phyloP scores from a whole-genome alignment of 768 basidiomycete species.

The Hortiboletus flavorubellus region DNA sequence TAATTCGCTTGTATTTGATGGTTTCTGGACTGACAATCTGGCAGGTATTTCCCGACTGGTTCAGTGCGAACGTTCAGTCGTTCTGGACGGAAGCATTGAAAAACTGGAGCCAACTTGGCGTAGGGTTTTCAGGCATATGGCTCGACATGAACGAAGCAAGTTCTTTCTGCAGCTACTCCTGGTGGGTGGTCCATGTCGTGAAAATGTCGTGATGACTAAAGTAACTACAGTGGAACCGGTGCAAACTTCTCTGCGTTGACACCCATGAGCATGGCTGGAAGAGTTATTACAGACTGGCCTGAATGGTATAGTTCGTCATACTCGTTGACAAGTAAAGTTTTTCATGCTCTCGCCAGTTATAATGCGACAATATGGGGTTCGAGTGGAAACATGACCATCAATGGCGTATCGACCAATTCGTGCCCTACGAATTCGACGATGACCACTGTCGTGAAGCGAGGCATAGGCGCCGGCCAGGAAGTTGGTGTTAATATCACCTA shows the following conservation, averaged over 20 bases:
- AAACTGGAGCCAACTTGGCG: constrained; percentile 49
- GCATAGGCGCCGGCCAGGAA: constrained; percentile 45
- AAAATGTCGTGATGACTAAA: background rate
- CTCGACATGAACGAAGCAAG: constrained; percentile 65
- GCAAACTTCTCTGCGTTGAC: constrained; percentile 49
- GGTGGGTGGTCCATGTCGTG: constrained; percentile 27
- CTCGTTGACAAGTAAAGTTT: background rate
- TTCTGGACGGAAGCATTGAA: constrained; percentile 59
- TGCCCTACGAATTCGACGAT: constrained; percentile 16
- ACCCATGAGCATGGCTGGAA: background rate
- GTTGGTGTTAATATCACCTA: constrained; percentile 44
- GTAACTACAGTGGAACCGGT: constrained; percentile 39
- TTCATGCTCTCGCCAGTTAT: constrained; percentile 52
- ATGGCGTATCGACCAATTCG: constrained; percentile 53
- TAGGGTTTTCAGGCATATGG: constrained; percentile 63
- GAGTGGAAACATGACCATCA: constrained; percentile 70
- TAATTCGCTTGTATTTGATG: background rate
- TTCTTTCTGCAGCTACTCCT: constrained; percentile 60
- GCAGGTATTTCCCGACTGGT: constrained; percentile 61
- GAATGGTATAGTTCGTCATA: constrained; percentile 47
- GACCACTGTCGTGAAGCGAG: constrained; percentile 32
- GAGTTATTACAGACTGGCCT: constrained; percentile 36
- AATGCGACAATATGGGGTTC: constrained; percentile 57
- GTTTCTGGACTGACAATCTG: background rate
- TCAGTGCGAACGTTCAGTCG: constrained; percentile 43